Evolutionary conservation across 75 land plant species (phyloP).

Genomic region (Cryptomeria japonica): DNA sequence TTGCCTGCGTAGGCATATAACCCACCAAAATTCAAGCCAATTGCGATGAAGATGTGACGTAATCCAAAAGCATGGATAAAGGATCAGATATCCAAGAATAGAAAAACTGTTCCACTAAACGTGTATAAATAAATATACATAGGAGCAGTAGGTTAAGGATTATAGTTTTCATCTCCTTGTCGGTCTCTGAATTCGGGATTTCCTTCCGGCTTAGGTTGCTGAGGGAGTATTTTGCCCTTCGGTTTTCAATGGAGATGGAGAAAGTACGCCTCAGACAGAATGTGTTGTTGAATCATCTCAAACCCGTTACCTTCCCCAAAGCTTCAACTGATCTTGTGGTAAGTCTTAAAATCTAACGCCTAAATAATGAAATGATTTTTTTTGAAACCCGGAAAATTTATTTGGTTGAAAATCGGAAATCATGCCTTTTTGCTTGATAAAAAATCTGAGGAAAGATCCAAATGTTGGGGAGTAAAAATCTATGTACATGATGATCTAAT

Average conservation of each 20-base stretch:
- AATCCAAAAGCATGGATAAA: neutral
- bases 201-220: neutral
- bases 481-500: too few species aligned
- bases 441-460: too few species aligned
- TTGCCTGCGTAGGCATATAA: too few species aligned
- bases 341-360: neutral
- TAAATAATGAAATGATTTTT: too few species aligned
- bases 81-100: neutral
- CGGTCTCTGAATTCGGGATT: neutral
- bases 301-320: slow-evolving; percentile 24
- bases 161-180: neutral
- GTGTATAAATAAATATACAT: too few species aligned
- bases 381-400: too few species aligned
- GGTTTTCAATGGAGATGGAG: slow-evolving; percentile 38
- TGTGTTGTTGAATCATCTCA: slow-evolving; percentile 69
- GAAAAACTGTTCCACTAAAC: neutral
- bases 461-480: too few species aligned
- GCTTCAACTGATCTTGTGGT: slow-evolving; percentile 25
- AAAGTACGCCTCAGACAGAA: slow-evolving; percentile 63
- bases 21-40: too few species aligned
- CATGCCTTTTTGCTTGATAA: too few species aligned
- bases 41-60: too few species aligned
- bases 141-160: neutral
- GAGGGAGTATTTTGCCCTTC: neutral
- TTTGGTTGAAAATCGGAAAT: too few species aligned